These are phyloP conservation scores for Isoetes taiwanensis DNA, from an alignment of 75 land plant species.

Conservation along the genomic window DNA sequence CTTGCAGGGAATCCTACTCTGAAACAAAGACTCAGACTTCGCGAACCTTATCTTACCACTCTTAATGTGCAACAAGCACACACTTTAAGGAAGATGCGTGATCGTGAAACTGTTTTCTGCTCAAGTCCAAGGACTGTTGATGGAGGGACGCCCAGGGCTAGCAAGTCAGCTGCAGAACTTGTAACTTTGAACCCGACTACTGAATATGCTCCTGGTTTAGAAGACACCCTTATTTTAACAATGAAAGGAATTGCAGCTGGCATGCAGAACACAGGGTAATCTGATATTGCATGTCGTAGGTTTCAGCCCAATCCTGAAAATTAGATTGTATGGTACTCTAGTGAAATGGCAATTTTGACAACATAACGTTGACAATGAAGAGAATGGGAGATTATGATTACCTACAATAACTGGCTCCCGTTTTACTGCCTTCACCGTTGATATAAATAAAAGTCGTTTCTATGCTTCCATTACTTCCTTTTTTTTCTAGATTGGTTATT, in stretches of 20 bases:
- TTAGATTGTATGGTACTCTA: no score
- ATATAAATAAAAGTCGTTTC: no score
- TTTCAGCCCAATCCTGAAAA: no score
- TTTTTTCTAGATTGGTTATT: no score
- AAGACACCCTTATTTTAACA: conserved; percentile 36
- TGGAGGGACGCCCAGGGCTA: background rate
- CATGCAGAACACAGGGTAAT: conserved; percentile 39
- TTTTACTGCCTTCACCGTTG: no score
- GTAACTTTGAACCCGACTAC: conserved; percentile 12
- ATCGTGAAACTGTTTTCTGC: conserved; percentile 32
- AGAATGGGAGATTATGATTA: no score
- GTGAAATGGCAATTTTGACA: no score
- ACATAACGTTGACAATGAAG: no score
- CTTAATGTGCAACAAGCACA: conserved; percentile 80
- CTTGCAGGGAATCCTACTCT: conserved; percentile 11
- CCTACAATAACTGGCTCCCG: no score
- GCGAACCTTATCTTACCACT: conserved; percentile 55
- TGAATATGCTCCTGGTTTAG: conserved; percentile 34
- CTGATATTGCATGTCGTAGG: no score
- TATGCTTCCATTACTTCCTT: no score
- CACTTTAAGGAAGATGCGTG: conserved; percentile 68
- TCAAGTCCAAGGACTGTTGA: background rate
- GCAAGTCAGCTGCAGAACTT: conserved; percentile 4
- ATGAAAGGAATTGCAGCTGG: conserved; percentile 47
- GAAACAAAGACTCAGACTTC: conserved; percentile 10